Base-by-base conservation (phyloP, 805 yeast species). In the Debaryomyces hansenii region DNA sequence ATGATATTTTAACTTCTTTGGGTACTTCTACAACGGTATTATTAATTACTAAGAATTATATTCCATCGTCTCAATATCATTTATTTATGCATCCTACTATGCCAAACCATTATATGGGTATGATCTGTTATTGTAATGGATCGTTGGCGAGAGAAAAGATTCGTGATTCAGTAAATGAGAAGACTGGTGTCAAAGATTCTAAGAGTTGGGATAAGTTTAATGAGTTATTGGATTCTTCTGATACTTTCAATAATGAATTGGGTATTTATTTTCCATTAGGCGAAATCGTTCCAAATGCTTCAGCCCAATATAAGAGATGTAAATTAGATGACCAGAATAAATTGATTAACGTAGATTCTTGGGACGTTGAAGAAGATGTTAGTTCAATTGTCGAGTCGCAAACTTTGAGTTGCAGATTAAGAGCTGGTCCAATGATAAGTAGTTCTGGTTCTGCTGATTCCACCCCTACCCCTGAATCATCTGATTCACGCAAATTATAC, bases 91-190 rank as follows among this genome's bases (percentile, higher is more conserved):
- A 91, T 61, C 97, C 97, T 7, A 85, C 95, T 0, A 78, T 87
- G 50, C 78, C 80, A 0, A 75, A 75, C 32, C 82, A 85, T 32
- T 90, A 82, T 62, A 91, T 90, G 97, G 96, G 95, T 18, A 90
- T 90, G 97, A 80, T 91, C 45, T 90, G 97, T 63, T 90, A 90
- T 64, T 87, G 95, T 59, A 90, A 90, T 62, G 97, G 97, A 0
- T 79, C 96, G 0, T 69, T 90, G 41, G 96, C 97, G 0, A 74
- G 97, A 52, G 96, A 90, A 57, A 74, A 76, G 47, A 74, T 90
- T 9, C 74, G 94, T 41, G 85, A 90, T 63, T 71, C 68, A 20
- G 50, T 89, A 27, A 86, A 85, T 57, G 63, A 66, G 34, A 70
- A 76, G 54, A 67, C 70, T 46, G 56, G 60, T 1, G 49, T 58